Base-by-base conservation (phyloP, 2,329 filamentous ascomycete species). In the Fusarium metavorans region DNA sequence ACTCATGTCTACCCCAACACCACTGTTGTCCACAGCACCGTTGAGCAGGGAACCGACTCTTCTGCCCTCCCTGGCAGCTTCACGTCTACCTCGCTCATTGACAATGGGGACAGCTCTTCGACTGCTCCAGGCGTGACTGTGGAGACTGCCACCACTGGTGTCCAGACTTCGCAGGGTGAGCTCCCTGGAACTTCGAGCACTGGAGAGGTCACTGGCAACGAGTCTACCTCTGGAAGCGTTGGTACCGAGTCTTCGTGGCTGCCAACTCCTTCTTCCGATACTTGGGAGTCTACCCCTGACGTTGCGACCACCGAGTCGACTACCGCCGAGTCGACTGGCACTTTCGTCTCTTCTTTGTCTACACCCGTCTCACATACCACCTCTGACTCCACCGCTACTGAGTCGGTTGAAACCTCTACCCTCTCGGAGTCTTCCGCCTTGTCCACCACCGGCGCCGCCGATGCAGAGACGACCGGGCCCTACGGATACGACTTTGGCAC, bases 1-100 rank as follows among this genome's bases (percentile, higher is more conserved):
- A 76, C 76, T 3, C 65, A 70, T 8, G 16, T 68, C 25, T 78
- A 74, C 16, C 59, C 54, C 2, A 78, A 78, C 34, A 68, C 73
- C 2, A 75, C 73, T 6, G 14, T 75, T 2, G 8, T 69, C 1
- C 67, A 73, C 9, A 75, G 43, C 6, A 77, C 69, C 0, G 54
- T 32, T 4, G 27, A 43, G 9, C 16, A 54, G 5, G 73, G 48
- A 2, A 37, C 64, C 3, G 68, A 66, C 4, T 78, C 76, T 3
- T 66, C 70, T 3, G 68, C 69, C 16, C 35, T 67, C 3, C 65
- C 75, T 3, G 68, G 61, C 0, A 66, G 59, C 2, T 62, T 69
- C 37, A 67, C 66, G 0, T 45, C 56, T 2, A 48, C 66, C 2
- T 72, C 68, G 13, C 68, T 76, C 1, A 3, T 14, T 43, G 41